Conservation (phyloP, 2,329 filamentous ascomycete species). For the Akanthomyces muscarius region DNA sequence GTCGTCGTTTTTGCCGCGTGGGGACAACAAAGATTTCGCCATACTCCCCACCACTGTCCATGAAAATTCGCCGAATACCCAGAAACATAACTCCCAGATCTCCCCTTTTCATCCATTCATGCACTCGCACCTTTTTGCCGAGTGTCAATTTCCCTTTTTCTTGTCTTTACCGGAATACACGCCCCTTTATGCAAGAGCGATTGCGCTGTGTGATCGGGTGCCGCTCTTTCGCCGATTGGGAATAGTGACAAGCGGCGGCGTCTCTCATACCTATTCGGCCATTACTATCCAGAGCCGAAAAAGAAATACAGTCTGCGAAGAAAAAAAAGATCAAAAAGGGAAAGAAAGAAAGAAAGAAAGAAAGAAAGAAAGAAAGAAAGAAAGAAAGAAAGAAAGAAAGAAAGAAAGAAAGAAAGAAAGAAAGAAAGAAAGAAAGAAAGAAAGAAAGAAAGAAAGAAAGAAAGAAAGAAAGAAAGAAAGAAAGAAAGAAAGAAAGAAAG, state of each 20-base stretch:
- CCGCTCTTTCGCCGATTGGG: neutral
- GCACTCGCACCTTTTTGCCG: neutral
- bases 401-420: neutral
- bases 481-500: neutral
- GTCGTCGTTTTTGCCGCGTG: neutral
- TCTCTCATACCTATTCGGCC: neutral
- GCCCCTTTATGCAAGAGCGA: neutral
- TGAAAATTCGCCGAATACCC: conserved; percentile 1
- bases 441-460: neutral
- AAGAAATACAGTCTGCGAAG: neutral
- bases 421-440: neutral
- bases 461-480: neutral
- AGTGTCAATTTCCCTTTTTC: neutral
- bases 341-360: neutral
- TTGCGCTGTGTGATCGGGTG: neutral
- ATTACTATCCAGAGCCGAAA: neutral
- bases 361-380: neutral
- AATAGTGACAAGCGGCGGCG: neutral
- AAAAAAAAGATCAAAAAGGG: too few relatives aligned
- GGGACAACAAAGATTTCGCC: neutral
- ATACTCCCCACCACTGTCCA: neutral
- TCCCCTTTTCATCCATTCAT: neutral
- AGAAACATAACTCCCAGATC: neutral
- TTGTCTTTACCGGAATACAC: neutral
- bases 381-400: neutral